These are phyloP conservation scores for Lasiodiplodia sp. DNA, from an alignment of 2,329 filamentous ascomycete species.

Conservation along the genomic window DNA sequence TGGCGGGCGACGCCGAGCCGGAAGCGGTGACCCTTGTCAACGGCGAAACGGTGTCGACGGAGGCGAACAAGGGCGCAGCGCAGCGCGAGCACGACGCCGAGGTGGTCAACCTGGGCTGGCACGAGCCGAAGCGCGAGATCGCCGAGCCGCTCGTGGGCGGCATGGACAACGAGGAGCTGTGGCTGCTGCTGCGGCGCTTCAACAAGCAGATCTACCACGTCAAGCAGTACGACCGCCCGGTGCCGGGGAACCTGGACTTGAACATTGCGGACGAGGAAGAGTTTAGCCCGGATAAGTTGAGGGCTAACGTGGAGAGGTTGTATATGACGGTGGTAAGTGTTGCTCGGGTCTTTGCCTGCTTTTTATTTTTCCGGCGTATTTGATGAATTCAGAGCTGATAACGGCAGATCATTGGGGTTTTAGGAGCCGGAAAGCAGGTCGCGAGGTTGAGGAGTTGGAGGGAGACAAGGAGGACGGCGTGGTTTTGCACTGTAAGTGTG, in stretches of 20 bases:
- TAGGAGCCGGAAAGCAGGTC: constrained; percentile 75
- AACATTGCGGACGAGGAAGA: constrained; percentile 84
- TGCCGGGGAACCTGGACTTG: constrained; percentile 75
- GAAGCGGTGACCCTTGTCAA: constrained; percentile 11
- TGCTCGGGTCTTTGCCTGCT: constrained; percentile 31
- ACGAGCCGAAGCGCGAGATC: constrained; percentile 64
- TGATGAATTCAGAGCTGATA: constrained; percentile 34
- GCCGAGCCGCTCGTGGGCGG: constrained; percentile 70
- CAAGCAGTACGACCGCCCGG: constrained; percentile 67
- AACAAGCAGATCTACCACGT: constrained; percentile 80
- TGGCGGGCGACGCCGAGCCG: constrained; percentile 50
- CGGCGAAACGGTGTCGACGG: not conserved
- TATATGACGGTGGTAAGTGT: constrained; percentile 73
- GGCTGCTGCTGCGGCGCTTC: constrained; percentile 75
- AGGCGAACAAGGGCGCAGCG: constrained; percentile 52
- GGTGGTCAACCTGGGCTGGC: constrained; percentile 74
- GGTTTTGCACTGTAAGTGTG: constrained; percentile 64
- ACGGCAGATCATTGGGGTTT: constrained; percentile 63
- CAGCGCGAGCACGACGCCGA: constrained; percentile 56
- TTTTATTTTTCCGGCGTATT: not conserved
- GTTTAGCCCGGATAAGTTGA: constrained; percentile 83
- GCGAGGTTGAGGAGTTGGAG: constrained; percentile 80
- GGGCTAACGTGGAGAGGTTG: constrained; percentile 77
- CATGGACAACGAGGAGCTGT: constrained; percentile 75
- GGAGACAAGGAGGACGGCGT: constrained; percentile 71